These are phyloP conservation scores for Rhinocladiella mackenziei DNA, from an alignment of 2,329 filamentous ascomycete species.

Conservation along the genomic window DNA sequence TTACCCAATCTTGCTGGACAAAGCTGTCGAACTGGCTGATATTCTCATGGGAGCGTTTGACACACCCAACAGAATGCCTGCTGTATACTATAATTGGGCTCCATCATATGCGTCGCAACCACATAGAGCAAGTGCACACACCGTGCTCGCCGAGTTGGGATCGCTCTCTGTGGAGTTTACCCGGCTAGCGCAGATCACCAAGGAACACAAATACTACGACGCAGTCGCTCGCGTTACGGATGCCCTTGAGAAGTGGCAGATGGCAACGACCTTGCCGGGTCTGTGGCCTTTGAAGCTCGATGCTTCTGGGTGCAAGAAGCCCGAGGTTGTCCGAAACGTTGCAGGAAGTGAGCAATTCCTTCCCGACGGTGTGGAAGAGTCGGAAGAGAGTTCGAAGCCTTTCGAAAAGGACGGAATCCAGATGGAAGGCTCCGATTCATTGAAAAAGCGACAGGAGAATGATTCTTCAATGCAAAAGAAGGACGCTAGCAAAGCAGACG, in stretches of 20 bases:
- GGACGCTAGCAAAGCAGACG: slow-evolving; percentile 1
- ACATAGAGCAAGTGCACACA: slow-evolving; percentile 48
- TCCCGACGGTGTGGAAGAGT: neutral
- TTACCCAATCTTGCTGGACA: slow-evolving; percentile 67
- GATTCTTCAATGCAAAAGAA: slow-evolving; percentile 16
- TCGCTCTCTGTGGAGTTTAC: slow-evolving; percentile 86
- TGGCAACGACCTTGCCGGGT: slow-evolving; percentile 65
- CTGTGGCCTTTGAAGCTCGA: slow-evolving; percentile 77
- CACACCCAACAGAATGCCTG: slow-evolving; percentile 89
- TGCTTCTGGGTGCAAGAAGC: slow-evolving; percentile 68
- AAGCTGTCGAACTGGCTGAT: slow-evolving; percentile 74
- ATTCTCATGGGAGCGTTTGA: slow-evolving; percentile 80
- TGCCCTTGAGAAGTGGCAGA: slow-evolving; percentile 70
- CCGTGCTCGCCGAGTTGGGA: slow-evolving; percentile 66
- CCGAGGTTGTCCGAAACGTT: slow-evolving; percentile 30
- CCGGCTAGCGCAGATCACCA: slow-evolving; percentile 78
- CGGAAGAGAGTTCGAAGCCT: neutral
- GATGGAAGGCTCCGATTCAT: neutral
- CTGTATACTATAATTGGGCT: slow-evolving; percentile 74
- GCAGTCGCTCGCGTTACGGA: slow-evolving; percentile 82
- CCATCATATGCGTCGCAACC: slow-evolving; percentile 62
- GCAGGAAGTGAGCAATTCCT: neutral
- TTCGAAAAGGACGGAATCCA: neutral
- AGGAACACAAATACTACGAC: slow-evolving; percentile 80
- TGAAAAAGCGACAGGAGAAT: slow-evolving; percentile 16